Evolutionary conservation across 2,329 filamentous ascomycete species (phyloP).

Genomic region (Cladobotryum protrusum): DNA sequence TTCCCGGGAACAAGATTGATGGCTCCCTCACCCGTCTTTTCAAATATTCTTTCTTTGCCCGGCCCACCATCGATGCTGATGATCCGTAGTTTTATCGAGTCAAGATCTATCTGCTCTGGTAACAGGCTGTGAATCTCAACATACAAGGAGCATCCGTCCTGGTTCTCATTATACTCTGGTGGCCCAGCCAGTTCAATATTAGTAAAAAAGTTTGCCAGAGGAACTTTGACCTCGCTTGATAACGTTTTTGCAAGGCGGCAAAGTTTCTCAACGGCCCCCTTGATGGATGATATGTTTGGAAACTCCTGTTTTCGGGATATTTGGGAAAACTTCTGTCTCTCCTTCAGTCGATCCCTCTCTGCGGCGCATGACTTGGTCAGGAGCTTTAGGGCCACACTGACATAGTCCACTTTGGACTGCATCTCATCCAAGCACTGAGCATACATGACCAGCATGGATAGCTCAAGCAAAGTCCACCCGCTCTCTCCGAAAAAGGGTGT

Average conservation of each 20-base stretch:
- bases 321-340: constrained; percentile 23
- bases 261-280: constrained; percentile 43
- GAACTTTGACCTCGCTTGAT: constrained; percentile 56
- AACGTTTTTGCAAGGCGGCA: constrained; percentile 39
- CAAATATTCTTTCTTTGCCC: constrained; percentile 50
- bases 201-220: constrained; percentile 68
- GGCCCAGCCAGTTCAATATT: constrained; percentile 61
- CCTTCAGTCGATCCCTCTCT: constrained; percentile 43
- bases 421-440: constrained; percentile 74
- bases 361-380: constrained; percentile 59
- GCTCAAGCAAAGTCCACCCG: constrained; percentile 73
- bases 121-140: constrained; percentile 67
- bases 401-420: constrained; percentile 70
- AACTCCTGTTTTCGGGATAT: constrained; percentile 9
- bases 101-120: constrained; percentile 60
- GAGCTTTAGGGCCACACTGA: constrained; percentile 67
- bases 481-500: constrained; percentile 72
- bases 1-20: constrained; percentile 41
- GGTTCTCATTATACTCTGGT: constrained; percentile 61
- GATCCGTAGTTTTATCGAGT: constrained; percentile 59
- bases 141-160: constrained; percentile 68
- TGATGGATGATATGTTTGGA: constrained; percentile 34
- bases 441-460: constrained; percentile 82
- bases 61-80: constrained; percentile 49
- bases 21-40: constrained; percentile 16